Conservation (phyloP, 2,329 filamentous ascomycete species). For the Penicillium sclerotigenum region DNA sequence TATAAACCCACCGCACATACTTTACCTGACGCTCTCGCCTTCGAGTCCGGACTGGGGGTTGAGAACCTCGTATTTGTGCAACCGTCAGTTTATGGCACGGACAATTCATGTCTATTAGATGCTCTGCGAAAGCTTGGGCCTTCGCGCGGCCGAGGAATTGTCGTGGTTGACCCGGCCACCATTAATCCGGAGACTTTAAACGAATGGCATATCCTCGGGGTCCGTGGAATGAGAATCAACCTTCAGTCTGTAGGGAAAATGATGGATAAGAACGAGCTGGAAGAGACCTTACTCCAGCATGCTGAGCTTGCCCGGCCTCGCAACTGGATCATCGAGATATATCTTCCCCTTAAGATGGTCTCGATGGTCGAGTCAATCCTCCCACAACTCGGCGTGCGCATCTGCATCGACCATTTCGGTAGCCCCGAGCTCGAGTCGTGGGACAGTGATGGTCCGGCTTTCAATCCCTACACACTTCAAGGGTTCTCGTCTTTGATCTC, state of each 20-base stretch:
- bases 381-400: constrained; percentile 48
- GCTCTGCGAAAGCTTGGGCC: constrained; percentile 52
- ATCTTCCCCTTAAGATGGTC: constrained; percentile 53
- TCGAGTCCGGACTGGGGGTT: constrained; percentile 53
- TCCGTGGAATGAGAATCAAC: constrained; percentile 59
- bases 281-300: constrained; percentile 45
- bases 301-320: constrained; percentile 51
- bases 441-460: constrained; percentile 13
- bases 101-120: constrained; percentile 59
- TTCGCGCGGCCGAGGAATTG: constrained; percentile 52
- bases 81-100: constrained; percentile 59
- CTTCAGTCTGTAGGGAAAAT: constrained; percentile 52
- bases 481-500: constrained; percentile 51
- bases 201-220: constrained; percentile 57
- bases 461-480: constrained; percentile 46
- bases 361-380: constrained; percentile 50
- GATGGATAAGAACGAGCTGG: constrained; percentile 43
- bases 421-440: constrained; percentile 41
- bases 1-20: constrained; percentile 54
- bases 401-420: constrained; percentile 62
- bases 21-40: constrained; percentile 51
- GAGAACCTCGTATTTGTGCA: constrained; percentile 59
- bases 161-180: constrained; percentile 52
- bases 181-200: constrained; percentile 42
- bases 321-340: constrained; percentile 59